These are phyloP conservation scores for Tricholoma bakamatsutake DNA, from an alignment of 768 basidiomycete species.

Conservation along the genomic window DNA sequence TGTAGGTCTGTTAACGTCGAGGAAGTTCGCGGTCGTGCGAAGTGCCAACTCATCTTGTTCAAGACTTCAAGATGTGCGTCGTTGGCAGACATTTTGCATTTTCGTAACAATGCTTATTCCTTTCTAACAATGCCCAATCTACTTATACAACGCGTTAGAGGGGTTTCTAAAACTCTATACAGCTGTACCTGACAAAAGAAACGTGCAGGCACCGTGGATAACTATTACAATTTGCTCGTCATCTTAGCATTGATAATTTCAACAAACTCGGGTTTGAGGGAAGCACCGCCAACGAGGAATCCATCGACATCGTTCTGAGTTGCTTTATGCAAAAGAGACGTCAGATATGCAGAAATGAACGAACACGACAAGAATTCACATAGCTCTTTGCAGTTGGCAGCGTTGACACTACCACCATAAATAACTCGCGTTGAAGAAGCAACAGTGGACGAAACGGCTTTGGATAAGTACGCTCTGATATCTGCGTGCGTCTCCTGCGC, in stretches of 20 bases:
- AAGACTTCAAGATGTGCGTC: background rate
- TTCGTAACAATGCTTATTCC: background rate
- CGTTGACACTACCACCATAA: constrained; percentile 93
- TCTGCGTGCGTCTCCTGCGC: constrained; percentile 89
- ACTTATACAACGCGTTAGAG: background rate
- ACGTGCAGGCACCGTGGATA: background rate
- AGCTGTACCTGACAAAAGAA: background rate
- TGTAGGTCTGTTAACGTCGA: no score
- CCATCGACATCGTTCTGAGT: constrained; percentile 84
- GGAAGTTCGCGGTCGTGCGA: no score
- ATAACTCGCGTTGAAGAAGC: constrained; percentile 79
- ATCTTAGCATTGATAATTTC: constrained; percentile 75
- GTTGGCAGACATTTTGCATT: background rate
- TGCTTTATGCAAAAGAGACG: constrained; percentile 36
- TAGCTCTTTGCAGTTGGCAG: constrained; percentile 83
- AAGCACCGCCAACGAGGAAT: constrained; percentile 97
- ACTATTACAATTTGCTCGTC: background rate
- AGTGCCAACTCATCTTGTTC: background rate
- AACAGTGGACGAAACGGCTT: constrained; percentile 58
- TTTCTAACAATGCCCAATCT: background rate
- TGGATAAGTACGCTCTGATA: constrained; percentile 69
- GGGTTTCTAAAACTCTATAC: background rate
- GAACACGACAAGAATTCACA: constrained; percentile 40
- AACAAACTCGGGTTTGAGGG: constrained; percentile 95
- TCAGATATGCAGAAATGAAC: background rate